Evolutionary conservation across 1,284 basidiomycete species (phyloP), one percentile per base, ranked within the genome.

Genomic region (Tremellales sp.): DNA sequence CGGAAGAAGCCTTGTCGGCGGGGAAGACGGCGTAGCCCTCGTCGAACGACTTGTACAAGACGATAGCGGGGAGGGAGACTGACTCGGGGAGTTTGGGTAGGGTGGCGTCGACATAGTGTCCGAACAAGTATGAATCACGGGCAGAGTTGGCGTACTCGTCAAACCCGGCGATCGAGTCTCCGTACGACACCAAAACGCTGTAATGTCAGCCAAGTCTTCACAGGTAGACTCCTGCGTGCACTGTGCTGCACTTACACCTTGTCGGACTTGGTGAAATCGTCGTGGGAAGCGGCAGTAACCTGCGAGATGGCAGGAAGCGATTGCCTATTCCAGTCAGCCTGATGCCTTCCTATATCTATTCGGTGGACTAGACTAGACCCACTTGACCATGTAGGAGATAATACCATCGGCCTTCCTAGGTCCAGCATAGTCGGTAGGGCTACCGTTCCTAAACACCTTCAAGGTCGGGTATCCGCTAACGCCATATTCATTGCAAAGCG

Each of bases 341-440:
- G n/a, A 17, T 42, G 17, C 15, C n/a, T 7, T 33, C 27, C n/a
- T 10, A 39, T 4, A 12, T 10, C n/a, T 29, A 36, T 19, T 4
- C 21, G 15, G 19, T 17, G 43, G 7, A 19, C n/a, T 25, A 7
- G 8, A 31, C n/a, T 17, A 15, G 2, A 78, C 86, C 63, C 60
- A 92, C 92, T 98, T 97, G 79, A 83, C 75, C 96, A 99, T 97
- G 80, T 97, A 97, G 71, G 84, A 85, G 72, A 97, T 79, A 67
- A 99, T 98, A 26, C 96, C 94, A 61, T 98, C 96, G 15, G 91
- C 85, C 76, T 97, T 90, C 52, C 96, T 82, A 40, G 91, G 86
- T 43, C 96, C 96, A 54, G 70, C 75, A 77, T 98, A 98, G 48
- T 91, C 86, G 21, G 78, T 71, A 39, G 84, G 72, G 37, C 82